phyloP scores from a whole-genome alignment of 805 yeast genomes.

The Candida coquimbonensis region DNA sequence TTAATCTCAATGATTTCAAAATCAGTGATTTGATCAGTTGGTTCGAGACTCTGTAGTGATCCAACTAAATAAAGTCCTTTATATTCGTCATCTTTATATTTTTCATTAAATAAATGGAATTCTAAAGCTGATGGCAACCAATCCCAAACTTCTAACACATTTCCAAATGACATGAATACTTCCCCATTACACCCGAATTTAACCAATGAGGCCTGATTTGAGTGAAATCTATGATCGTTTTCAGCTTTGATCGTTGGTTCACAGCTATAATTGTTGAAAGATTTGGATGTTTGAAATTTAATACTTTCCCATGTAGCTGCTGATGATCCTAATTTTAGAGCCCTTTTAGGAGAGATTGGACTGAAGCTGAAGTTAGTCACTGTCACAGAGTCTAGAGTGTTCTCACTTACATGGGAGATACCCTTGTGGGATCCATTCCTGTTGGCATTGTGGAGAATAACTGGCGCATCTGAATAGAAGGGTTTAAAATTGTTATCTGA shows the following conservation, averaged over 20 bases:
- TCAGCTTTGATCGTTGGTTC: not conserved
- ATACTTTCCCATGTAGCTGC: constrained; percentile 26
- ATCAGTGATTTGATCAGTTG: constrained; percentile 15
- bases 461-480: constrained; percentile 6
- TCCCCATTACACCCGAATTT: constrained; percentile 35
- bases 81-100: constrained; percentile 5
- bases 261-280: not conserved
- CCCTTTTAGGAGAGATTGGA: constrained; percentile 18
- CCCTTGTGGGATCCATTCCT: constrained; percentile 24
- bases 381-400: too few species aligned
- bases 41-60: constrained; percentile 10
- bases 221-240: constrained; percentile 4
- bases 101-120: not conserved
- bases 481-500: not conserved
- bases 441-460: constrained; percentile 20
- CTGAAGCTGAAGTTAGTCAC: not conserved
- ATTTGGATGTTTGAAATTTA: constrained; percentile 8
- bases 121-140: constrained; percentile 26
- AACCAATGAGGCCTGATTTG: constrained; percentile 1
- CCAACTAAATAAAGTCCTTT: constrained; percentile 24
- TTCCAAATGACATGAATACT: constrained; percentile 23
- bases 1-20: constrained; percentile 22
- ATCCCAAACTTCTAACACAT: constrained; percentile 33
- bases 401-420: constrained; percentile 19
- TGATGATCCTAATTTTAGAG: constrained; percentile 16